Conservation (phyloP, 1,139 yeast genomes). For the Yamadazyma sp. region DNA sequence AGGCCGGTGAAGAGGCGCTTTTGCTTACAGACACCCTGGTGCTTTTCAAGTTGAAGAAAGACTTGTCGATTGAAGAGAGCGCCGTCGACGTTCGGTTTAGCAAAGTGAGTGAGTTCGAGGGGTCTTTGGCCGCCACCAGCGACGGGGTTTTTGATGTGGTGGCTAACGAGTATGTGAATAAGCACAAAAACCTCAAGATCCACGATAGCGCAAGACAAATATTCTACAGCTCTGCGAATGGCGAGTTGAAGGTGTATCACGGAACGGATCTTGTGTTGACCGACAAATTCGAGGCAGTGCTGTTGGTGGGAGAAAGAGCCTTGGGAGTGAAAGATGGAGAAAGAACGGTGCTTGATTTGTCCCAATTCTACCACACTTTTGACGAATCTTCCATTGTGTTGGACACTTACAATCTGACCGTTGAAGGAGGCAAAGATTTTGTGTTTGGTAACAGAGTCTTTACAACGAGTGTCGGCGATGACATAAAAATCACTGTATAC, state of each 20-base stretch:
- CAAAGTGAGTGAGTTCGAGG: constrained; percentile 4
- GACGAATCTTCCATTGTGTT: constrained; percentile 14
- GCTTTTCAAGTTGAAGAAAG: constrained; percentile 12
- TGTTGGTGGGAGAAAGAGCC: constrained; percentile 6
- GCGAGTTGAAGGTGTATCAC: constrained; percentile 9
- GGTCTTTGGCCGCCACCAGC: constrained; percentile 6
- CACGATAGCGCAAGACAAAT: constrained; percentile 2
- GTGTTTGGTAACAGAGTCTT: constrained; percentile 12
- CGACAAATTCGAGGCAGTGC: constrained; percentile 5
- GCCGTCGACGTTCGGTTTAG: constrained; percentile 6
- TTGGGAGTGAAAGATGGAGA: constrained; percentile 10
- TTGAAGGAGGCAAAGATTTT: constrained; percentile 10
- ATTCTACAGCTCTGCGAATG: constrained; percentile 8
- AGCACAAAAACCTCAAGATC: not conserved
- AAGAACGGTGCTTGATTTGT: constrained; percentile 27
- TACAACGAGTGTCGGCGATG: constrained; percentile 5
- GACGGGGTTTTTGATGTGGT: constrained; percentile 2
- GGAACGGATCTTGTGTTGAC: constrained; percentile 7
- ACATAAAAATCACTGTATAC: constrained; percentile 7
- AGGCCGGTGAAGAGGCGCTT: constrained; percentile 12
- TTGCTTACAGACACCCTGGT: constrained; percentile 15
- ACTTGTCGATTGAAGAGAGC: constrained; percentile 6
- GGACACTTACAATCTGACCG: constrained; percentile 14
- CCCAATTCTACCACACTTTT: constrained; percentile 25
- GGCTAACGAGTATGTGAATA: constrained; percentile 2